phyloP scores from a whole-genome alignment of 768 basidiomycete genomes.

The Auriscalpium microsporum region DNA sequence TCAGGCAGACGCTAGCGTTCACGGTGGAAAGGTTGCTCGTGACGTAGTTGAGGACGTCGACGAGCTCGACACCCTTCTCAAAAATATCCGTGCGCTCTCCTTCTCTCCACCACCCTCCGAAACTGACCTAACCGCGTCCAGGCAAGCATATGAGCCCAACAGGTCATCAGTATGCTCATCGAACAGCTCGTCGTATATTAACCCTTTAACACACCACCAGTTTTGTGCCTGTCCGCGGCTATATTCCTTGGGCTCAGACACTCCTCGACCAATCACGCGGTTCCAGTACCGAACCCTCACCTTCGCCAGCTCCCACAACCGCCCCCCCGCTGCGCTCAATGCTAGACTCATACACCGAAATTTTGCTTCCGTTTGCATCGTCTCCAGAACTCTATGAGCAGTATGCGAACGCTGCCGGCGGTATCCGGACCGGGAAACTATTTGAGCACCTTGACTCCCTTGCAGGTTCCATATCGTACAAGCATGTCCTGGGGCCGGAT shows the following conservation, averaged over 20 bases:
- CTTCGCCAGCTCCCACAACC: not conserved
- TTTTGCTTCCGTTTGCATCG: constrained; percentile 55
- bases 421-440: constrained; percentile 63
- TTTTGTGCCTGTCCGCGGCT: not conserved
- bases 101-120: not conserved
- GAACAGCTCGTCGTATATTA: not conserved
- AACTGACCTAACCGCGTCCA: not conserved
- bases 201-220: not conserved
- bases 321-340: constrained; percentile 40
- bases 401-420: constrained; percentile 64
- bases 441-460: constrained; percentile 79
- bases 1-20: too few relatives aligned
- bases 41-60: constrained; percentile 13
- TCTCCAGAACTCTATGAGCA: constrained; percentile 51
- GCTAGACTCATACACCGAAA: constrained; percentile 66
- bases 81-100: not conserved
- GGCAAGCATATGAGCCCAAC: not conserved
- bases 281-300: not conserved
- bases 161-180: not conserved
- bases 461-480: constrained; percentile 80
- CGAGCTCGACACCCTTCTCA: constrained; percentile 5
- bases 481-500: constrained; percentile 65
- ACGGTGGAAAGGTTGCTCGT: too few relatives aligned
- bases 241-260: constrained; percentile 1
- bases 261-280: not conserved